phyloP scores from a whole-genome alignment of 2,329 filamentous ascomycete species.

The Ilyonectria destructans region DNA sequence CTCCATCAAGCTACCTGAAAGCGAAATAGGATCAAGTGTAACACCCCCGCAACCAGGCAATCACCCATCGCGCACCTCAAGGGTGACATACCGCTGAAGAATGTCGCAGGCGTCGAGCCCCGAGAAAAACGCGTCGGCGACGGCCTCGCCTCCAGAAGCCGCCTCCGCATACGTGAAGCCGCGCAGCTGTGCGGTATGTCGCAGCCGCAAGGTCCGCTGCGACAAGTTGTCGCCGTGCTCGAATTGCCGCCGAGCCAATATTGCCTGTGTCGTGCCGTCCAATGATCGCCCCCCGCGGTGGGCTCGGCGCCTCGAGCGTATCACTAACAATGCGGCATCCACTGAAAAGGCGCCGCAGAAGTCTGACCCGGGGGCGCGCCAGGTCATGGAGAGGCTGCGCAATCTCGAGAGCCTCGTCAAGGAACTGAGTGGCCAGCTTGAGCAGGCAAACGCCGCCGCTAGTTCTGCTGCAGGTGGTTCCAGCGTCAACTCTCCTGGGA shows the following conservation, averaged over 20 bases:
- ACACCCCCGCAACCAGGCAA: not conserved
- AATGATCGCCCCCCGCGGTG: slow-evolving; percentile 68
- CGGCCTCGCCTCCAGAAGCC: slow-evolving; percentile 12
- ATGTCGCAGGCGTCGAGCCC: slow-evolving; percentile 29
- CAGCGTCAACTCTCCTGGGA: slow-evolving; percentile 50
- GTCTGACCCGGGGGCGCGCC: slow-evolving; percentile 49
- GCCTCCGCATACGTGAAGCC: slow-evolving; percentile 47
- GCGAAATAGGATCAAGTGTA: not conserved
- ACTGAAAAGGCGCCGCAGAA: slow-evolving; percentile 42
- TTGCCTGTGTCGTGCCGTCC: slow-evolving; percentile 67
- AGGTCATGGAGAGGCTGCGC: slow-evolving; percentile 66
- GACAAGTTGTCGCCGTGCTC: slow-evolving; percentile 71
- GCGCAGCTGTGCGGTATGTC: slow-evolving; percentile 68
- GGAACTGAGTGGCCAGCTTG: slow-evolving; percentile 63
- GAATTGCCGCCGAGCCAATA: slow-evolving; percentile 69
- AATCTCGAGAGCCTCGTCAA: slow-evolving; percentile 68
- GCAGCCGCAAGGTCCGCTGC: slow-evolving; percentile 71
- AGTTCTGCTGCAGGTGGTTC: slow-evolving; percentile 46
- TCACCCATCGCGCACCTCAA: not conserved
- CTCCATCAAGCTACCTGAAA: too few relatives aligned
- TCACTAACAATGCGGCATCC: slow-evolving; percentile 54
- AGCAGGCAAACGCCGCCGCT: slow-evolving; percentile 56
- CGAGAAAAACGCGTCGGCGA: slow-evolving; percentile 43
- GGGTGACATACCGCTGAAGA: not conserved
- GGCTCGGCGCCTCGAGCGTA: slow-evolving; percentile 66